These are phyloP conservation scores for Tylopilus intermedius DNA, from an alignment of 768 basidiomycete genomes.

Conservation along the genomic window DNA sequence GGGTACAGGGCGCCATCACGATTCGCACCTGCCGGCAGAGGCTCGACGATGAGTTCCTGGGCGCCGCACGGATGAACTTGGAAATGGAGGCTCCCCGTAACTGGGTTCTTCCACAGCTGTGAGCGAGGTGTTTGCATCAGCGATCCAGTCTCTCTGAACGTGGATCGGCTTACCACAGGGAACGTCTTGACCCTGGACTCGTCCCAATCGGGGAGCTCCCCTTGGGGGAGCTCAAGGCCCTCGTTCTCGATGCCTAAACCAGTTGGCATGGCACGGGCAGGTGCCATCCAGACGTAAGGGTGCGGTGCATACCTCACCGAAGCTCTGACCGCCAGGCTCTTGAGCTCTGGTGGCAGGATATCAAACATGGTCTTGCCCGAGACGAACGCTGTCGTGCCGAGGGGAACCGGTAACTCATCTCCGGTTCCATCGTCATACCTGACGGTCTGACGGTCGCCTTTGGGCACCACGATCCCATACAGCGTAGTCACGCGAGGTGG, in stretches of 20 bases:
- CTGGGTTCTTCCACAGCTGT: conserved; percentile 89
- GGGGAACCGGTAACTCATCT: conserved; percentile 74
- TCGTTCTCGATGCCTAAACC: conserved; percentile 82
- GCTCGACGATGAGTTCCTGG: conserved; percentile 61
- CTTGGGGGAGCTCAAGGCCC: conserved; percentile 59
- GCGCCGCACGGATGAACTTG: conserved; percentile 85
- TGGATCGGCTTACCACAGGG: conserved; percentile 46
- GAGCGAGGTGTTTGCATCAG: background rate
- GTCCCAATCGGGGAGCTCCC: conserved; percentile 79
- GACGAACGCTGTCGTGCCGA: conserved; percentile 83
- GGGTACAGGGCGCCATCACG: conserved; percentile 72
- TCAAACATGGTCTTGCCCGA: conserved; percentile 83
- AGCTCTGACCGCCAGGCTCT: conserved; percentile 75
- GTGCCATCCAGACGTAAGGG: conserved; percentile 89
- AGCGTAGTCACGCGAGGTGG: conserved; percentile 84
- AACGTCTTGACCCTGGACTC: conserved; percentile 68
- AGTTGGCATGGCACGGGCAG: conserved; percentile 65
- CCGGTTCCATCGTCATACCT: conserved; percentile 86
- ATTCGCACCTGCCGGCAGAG: conserved; percentile 58
- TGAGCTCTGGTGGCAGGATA: conserved; percentile 61
- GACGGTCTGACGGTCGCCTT: conserved; percentile 56
- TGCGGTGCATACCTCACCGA: conserved; percentile 79
- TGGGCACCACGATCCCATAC: conserved; percentile 70
- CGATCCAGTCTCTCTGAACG: background rate
- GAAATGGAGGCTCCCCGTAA: conserved; percentile 76